phyloP scores from a whole-genome alignment of 2,329 filamentous ascomycete genomes.

The Dactylella cylindrospora region DNA sequence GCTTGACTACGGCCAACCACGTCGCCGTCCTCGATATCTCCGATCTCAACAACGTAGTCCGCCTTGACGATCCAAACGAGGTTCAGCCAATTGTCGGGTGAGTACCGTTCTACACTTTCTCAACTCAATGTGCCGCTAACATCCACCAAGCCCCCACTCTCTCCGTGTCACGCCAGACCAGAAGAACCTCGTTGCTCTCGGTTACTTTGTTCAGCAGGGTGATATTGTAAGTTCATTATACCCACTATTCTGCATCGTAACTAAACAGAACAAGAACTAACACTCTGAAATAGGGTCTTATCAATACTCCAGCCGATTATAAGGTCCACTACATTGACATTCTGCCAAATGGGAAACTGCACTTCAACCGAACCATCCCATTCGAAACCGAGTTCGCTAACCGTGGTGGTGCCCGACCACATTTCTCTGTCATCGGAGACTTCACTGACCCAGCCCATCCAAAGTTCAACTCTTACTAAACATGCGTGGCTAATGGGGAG shows the following conservation, averaged over 20 bases:
- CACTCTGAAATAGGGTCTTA: constrained; percentile 52
- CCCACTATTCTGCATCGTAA: not conserved
- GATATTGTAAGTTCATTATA: constrained; percentile 52
- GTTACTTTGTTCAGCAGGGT: constrained; percentile 66
- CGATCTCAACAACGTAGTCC: constrained; percentile 62
- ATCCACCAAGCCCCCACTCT: constrained; percentile 57
- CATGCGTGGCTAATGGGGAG: too few species aligned
- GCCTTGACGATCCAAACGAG: constrained; percentile 63
- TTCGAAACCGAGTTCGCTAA: constrained; percentile 60
- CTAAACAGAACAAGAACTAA: constrained; percentile 32
- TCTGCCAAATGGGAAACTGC: constrained; percentile 58
- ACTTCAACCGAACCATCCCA: constrained; percentile 64
- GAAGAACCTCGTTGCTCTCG: constrained; percentile 66
- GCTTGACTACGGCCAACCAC: constrained; percentile 64
- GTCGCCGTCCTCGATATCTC: constrained; percentile 64
- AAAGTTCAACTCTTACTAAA: constrained; percentile 42
- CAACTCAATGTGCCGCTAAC: not conserved
- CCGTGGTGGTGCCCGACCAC: constrained; percentile 61
- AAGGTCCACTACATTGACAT: constrained; percentile 66
- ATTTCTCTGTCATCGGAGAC: constrained; percentile 56
- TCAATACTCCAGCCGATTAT: constrained; percentile 65
- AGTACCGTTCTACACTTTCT: not conserved
- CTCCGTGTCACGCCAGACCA: constrained; percentile 66
- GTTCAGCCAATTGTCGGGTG: constrained; percentile 60
- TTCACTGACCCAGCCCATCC: constrained; percentile 31